Base-by-base conservation (phyloP, 768 basidiomycete species). In the Agaricus blazei region DNA sequence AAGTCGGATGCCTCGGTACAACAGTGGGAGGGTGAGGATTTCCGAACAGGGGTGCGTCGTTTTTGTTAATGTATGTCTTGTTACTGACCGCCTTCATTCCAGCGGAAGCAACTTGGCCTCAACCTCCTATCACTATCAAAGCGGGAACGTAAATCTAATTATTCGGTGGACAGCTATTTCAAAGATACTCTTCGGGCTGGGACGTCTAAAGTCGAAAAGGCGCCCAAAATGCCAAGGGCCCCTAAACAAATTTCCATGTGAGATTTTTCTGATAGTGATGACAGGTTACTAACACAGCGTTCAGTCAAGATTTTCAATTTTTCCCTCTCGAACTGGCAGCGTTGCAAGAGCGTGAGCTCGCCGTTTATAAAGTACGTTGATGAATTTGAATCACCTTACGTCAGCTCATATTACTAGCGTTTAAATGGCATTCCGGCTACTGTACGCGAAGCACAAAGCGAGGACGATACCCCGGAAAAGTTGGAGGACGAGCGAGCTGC, bases 21-120 rank as follows among this genome's bases (percentile, higher is more conserved):
- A 60, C 89, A 91, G 62, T 97, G 94, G 94, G 94, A 98, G 63
- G 94, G 94, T 34, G 92, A 97, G 68, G 93, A 96, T 64, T 98
- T 93, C 70, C 76, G 88, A 27, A 67, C 81, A 15, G 90, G 88
- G 59, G 87, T 88, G 61, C 51, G 82, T 68, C 3, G 9, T 36
- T 34, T 28, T 37, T 29, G 50, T 37, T 24, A 5, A 53, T n/a
- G 46, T 6, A n/a, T 48, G 31, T n/a, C 34, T n/a, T 58, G 27
- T 40, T 48, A 9, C 52, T 62, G 28, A 54, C 34, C 3, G 29
- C 24, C 11, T n/a, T 29, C 48, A 3, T 34, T 37, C 53, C 70
- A 87, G 72, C 82, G 84, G 65, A 90, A 90, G 68, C 59, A 72
- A 2, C 76, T 91, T 47, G 85, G 84, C 62, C 77, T 92, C 65